Base-by-base conservation (phyloP, 305 asterid genomes). In the Solanum hybrid region DNA sequence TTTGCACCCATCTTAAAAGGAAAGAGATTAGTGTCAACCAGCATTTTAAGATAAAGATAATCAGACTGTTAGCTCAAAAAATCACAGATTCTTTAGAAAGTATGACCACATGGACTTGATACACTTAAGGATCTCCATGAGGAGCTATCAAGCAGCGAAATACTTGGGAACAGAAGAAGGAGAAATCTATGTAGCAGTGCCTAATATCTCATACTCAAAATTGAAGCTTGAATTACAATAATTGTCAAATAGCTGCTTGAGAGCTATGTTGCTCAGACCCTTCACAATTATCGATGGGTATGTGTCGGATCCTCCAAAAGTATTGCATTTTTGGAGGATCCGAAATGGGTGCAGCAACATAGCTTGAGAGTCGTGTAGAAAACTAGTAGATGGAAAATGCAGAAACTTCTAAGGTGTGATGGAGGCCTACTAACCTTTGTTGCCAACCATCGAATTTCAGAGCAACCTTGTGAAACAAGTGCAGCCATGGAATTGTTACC, bases 401-500 rank as follows among this genome's bases (percentile, higher is more conserved):
- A 82, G 29, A 82, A 82, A 82, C 73, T 82, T 82, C 20, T 40
- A 42, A 26, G 37, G 34, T 38, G 42, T 72, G 66, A 90, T 5
- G 85, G 31, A 79, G 26, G 35, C 85, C 37, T 36, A 88, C 92
- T 78, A 72, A 95, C 99, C 99, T 96, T 96, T 88, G 99, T 96
- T 64, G 97, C 98, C 90, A 96, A 93, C 99, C 99, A 96, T 93
- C 99, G 95, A 51, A 96, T 96, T 93, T 96, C 99, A 24, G 98
- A 96, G 94, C 98, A 96, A 56, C 99, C 99, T 94, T 96, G 99
- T 51, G 99, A 78, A 91, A 96, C 99, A 37, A 96, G 98, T 86
- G 99, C 98, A 81, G 99, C 99, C 99, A 96, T 96, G 32, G 97
- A 95, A 91, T 96, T 96, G 90, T 96, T 96, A 60, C 98, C 99